Evolutionary conservation across 225 moss, liverwort and hornwort genomes (phyloP).

Genomic region (Sphagnum contortum): DNA sequence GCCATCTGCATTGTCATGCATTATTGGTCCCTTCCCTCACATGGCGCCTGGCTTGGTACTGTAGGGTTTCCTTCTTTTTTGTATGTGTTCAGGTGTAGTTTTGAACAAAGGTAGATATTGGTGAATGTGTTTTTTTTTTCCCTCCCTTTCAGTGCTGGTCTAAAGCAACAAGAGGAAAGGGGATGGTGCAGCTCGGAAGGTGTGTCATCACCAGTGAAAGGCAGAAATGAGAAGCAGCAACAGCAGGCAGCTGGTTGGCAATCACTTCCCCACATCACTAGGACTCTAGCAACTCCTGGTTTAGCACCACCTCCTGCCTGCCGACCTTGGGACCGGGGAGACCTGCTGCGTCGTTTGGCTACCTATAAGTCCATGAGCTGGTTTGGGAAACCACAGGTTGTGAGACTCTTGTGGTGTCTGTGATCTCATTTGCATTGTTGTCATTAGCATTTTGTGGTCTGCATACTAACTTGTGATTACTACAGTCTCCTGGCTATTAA

Average conservation of each 20-base stretch:
- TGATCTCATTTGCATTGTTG: not conserved
- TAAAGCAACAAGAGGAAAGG: not conserved
- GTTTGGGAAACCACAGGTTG: constrained; percentile 94
- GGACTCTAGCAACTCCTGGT: constrained; percentile 21
- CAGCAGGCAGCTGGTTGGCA: constrained; percentile 20
- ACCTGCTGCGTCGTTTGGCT: constrained; percentile 76
- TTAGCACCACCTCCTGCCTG: constrained; percentile 40
- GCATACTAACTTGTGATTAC: not conserved
- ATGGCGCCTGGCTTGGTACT: too few species aligned
- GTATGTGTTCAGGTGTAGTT: too few species aligned
- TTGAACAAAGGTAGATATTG: too few species aligned
- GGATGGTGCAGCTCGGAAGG: constrained; percentile 63
- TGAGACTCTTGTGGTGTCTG: not conserved
- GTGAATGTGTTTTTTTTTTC: too few species aligned
- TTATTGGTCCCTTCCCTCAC: too few species aligned
- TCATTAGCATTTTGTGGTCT: not conserved
- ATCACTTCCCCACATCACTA: constrained; percentile 21
- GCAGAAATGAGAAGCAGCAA: constrained; percentile 16
- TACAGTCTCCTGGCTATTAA: too few species aligned
- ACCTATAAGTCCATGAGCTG: constrained; percentile 96
- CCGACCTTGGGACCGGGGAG: constrained; percentile 97
- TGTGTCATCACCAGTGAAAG: constrained; percentile 37
- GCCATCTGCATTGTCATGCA: too few species aligned
- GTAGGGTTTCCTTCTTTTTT: too few species aligned
- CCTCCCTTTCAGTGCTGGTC: too few species aligned